Evolutionary conservation across 2,329 filamentous ascomycete genomes (phyloP), one percentile per base, ranked within the genome.

Genomic region (Alternaria sp.): DNA sequence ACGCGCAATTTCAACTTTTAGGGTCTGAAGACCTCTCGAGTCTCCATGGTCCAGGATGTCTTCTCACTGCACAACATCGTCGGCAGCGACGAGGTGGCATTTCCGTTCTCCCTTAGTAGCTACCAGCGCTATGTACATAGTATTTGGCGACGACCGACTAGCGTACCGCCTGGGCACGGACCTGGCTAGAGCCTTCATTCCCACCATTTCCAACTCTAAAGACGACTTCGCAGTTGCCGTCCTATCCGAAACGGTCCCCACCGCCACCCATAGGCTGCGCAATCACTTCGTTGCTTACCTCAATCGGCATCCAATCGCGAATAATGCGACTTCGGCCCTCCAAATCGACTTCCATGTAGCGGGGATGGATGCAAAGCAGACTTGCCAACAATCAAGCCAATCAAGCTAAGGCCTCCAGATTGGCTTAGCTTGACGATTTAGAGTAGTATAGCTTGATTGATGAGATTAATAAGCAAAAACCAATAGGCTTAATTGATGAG

Each of bases 131-230:
- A 68, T 49, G 54, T 69, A 17, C 17, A 17, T 17, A 17, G 17
- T 17, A n/a, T 71, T 71, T 54, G 68, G 68, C 37, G 65, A 69
- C 58, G 65, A 65, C 58, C 62, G 56, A 55, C 58, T 68, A 67
- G 67, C 68, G 61, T 56, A 66, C 52, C 62, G 56, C 29, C 61
- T 69, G 51, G 68, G 68, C 61, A 71, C 65, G 54, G 65, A 68
- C 55, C 66, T 68, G 59, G 67, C 67, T 65, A 66, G 65, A 59
- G 65, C 67, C 40, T 69, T 68, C 56, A 63, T 71, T 54, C 52
- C 59, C 51, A 51, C 48, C 37, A 61, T 65, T 57, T 64, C 65
- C 45, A 61, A 48, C 48, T 50, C 61, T 37, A 52, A 54, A 51
- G 53, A 58, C 54, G 57, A 62, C 51, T 39, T 69, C 29, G 65